Evolutionary conservation across 305 asterid species (phyloP), one percentile per base, ranked within the genome.

Genomic region (Fraxinus dipetala): DNA sequence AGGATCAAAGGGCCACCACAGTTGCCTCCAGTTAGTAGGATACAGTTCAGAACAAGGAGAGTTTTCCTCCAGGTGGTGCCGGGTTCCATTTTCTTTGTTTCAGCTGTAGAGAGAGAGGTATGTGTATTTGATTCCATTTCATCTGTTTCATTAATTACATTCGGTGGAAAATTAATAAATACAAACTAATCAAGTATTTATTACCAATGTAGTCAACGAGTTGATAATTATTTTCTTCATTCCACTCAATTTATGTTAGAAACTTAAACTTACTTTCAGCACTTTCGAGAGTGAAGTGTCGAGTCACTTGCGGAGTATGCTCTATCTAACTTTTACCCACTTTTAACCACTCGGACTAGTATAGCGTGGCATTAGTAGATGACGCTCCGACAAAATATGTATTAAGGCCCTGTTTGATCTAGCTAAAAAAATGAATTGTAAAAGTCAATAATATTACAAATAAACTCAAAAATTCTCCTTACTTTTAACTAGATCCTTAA

Each of bases 1-100:
- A 79, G 35, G 43, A 80, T 35, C 79, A 80, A 8, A 26, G 79
- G 83, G 9, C 36, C 73, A 31, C 79, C 79, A 4, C 72, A 72
- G 79, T 51, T 80, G 36, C 83, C 83, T 20, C 59, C 14, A 1
- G 54, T 16, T 28, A 80, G 54, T 7, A 80, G 48, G 5, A 73
- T 73, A 20, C 79, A 72, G 61, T 80, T 80, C 28, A 72, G 28
- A 43, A 74, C 28, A 2, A 80, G 79, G 59, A 73, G 28, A 9
- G 75, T 0, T 24, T 74, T 80, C 45, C 30, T 67, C 77, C 69
- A 40, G 59, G 51, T 35, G 28, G 30, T 74, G 18, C 4, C 3
- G 22, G 69, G 11, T 59, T 59, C 69, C 69, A 59, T 59, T 59
- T 59, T 20, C 30, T 59, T 20, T 1, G 11, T 18, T 59, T 8